phyloP scores from a whole-genome alignment of 169 alveolate genomes.

The Eimeria acervulina region DNA sequence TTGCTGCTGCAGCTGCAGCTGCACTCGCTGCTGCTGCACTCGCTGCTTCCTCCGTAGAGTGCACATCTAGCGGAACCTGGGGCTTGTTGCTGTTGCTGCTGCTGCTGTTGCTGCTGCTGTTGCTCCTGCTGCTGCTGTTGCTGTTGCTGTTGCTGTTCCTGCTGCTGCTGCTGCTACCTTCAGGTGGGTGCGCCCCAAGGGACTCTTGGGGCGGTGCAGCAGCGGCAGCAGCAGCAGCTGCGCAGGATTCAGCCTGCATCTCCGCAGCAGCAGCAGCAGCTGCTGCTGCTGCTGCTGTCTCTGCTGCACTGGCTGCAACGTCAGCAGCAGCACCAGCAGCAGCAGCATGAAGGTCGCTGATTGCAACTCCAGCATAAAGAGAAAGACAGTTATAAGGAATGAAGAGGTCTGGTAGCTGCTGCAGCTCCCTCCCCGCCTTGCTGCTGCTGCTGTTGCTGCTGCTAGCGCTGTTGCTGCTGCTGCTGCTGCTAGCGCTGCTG shows the following conservation, averaged over 20 bases:
- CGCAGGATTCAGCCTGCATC: too few relatives aligned
- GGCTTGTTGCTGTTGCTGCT: background rate
- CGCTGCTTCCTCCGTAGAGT: constrained; percentile 3
- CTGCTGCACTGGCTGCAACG: constrained; percentile 3
- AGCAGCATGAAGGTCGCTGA: background rate
- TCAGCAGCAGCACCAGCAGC: constrained; percentile 29
- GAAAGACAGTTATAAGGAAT: constrained; percentile 8
- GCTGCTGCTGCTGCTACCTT: constrained; percentile 20
- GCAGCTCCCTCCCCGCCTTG: background rate
- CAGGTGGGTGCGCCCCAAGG: background rate
- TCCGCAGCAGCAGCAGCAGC: constrained; percentile 11
- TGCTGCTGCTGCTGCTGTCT: constrained; percentile 27
- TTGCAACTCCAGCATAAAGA: background rate
- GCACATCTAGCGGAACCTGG: too few relatives aligned
- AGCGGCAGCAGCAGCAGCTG: background rate
- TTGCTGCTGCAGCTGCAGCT: background rate
- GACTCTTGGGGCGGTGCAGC: background rate
- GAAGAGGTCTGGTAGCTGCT: background rate
- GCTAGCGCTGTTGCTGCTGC: constrained; percentile 12
- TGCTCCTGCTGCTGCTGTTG: background rate
- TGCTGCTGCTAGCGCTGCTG: constrained; percentile 7
- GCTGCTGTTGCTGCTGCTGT: constrained; percentile 3
- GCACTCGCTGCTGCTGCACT: background rate
- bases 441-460: constrained; percentile 35
- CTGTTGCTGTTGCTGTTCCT: too few relatives aligned